Conservation (phyloP, 1,284 basidiomycete genomes). For the Phellinidium pouzarii region DNA sequence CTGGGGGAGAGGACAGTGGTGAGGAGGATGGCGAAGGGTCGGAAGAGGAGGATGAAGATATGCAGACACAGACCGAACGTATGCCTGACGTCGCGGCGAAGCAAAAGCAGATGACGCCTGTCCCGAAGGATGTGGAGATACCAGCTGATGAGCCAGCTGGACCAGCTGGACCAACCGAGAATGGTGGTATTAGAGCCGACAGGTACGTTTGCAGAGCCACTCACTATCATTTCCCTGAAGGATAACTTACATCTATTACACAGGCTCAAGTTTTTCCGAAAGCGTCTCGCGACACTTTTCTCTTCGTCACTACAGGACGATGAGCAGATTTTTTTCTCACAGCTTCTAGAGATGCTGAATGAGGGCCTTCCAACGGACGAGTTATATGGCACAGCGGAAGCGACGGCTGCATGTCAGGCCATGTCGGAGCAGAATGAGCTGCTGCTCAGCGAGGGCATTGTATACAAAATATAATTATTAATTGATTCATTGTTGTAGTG, state of each 20-base stretch:
- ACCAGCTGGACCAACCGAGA: slow-evolving; percentile 29
- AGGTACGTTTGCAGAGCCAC: slow-evolving; percentile 39
- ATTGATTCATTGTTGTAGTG: not conserved
- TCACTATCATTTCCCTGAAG: slow-evolving; percentile 6
- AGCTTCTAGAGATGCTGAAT: slow-evolving; percentile 76
- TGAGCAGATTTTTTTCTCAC: slow-evolving; percentile 66
- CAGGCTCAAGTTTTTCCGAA: slow-evolving; percentile 74
- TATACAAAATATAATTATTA: slow-evolving; percentile 56
- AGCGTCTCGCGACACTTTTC: slow-evolving; percentile 66
- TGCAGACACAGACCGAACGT: slow-evolving; percentile 40
- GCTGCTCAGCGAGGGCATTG: slow-evolving; percentile 79
- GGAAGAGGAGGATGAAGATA: slow-evolving; percentile 48
- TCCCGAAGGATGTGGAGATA: slow-evolving; percentile 42
- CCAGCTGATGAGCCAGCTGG: slow-evolving; percentile 35
- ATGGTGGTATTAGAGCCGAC: slow-evolving; percentile 43
- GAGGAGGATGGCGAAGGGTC: slow-evolving; percentile 41
- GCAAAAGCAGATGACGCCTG: slow-evolving; percentile 18
- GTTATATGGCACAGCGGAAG: slow-evolving; percentile 79
- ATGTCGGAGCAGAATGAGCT: slow-evolving; percentile 86
- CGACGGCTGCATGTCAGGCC: slow-evolving; percentile 59
- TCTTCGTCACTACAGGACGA: slow-evolving; percentile 63
- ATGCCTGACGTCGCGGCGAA: slow-evolving; percentile 40
- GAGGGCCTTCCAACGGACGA: slow-evolving; percentile 61
- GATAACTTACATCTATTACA: slow-evolving; percentile 9
- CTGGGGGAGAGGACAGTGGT: slow-evolving; percentile 27